Evolutionary conservation across 148 eudicot genomes (phyloP).

Genomic region (Beta vulgaris): DNA sequence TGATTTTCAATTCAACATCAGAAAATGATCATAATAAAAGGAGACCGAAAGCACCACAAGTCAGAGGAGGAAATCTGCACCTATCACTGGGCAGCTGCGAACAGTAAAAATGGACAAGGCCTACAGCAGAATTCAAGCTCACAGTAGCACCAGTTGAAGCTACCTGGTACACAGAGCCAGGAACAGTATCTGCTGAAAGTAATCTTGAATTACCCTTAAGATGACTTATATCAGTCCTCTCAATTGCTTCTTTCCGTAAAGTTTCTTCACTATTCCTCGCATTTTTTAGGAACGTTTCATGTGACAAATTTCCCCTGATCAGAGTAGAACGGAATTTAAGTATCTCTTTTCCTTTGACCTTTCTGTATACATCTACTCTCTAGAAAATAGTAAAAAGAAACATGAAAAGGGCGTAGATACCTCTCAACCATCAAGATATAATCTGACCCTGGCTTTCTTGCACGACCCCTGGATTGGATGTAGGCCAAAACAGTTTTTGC

Average conservation of each 20-base stretch:
- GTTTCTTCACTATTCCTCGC: conserved; percentile 98
- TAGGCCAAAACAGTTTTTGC: conserved; percentile 99
- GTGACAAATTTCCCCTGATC: conserved; percentile 75
- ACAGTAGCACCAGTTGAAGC: conserved; percentile 97
- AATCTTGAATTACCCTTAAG: conserved; percentile 63
- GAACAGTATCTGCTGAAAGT: conserved; percentile 50
- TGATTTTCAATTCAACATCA: neutral
- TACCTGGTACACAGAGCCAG: conserved; percentile 78
- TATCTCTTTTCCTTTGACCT: neutral
- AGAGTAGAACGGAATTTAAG: conserved; percentile 3
- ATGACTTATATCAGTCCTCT: conserved; percentile 94
- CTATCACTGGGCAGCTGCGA: conserved; percentile 98
- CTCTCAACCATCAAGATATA: conserved; percentile 98
- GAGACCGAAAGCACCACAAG: neutral
- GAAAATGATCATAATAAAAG: neutral
- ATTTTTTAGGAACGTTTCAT: conserved; percentile 82
- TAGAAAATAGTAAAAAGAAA: neutral
- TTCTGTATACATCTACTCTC: conserved; percentile 10
- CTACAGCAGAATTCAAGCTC: conserved; percentile 98
- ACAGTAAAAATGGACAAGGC: conserved; percentile 88
- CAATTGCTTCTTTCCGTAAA: conserved; percentile 90
- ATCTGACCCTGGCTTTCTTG: conserved; percentile 98
- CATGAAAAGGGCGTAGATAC: conserved; percentile 31
- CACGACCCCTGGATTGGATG: conserved; percentile 98
- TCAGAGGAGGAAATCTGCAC: conserved; percentile 29